A percentile compares a stretch with the other conserved stretches of the same genome.
Evolutionary conservation across 805 yeast species (phyloP).

Genomic region (Grigorovia transvaalensis): DNA sequence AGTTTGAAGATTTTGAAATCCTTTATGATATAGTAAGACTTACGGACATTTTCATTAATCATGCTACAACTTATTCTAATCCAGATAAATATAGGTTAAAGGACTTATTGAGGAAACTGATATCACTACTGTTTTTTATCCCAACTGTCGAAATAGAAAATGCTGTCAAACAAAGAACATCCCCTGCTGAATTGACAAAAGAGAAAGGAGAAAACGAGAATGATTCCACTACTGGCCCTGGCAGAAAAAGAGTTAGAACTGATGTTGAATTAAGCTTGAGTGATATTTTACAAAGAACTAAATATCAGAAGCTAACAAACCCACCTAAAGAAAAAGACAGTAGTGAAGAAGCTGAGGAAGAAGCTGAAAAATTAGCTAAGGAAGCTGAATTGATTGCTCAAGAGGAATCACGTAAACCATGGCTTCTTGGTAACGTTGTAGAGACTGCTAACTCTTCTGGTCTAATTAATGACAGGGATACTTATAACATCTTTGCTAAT

Average conservation of each 20-base stretch:
- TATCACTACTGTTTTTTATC: slow-evolving; percentile 61
- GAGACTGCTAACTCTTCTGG: slow-evolving; percentile 26
- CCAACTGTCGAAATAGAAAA: slow-evolving; percentile 40
- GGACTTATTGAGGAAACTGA: slow-evolving; percentile 58
- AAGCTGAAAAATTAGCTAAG: slow-evolving; percentile 12
- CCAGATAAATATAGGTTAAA: slow-evolving; percentile 71
- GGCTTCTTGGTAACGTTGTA: slow-evolving; percentile 27
- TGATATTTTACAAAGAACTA: slow-evolving; percentile 26
- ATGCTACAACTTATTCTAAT: slow-evolving; percentile 64
- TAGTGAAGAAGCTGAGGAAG: slow-evolving; percentile 17
- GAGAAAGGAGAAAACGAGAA: slow-evolving; percentile 7
- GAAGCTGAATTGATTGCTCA: slow-evolving; percentile 25
- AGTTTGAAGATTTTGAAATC: slow-evolving; percentile 54
- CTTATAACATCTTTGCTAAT: slow-evolving; percentile 75
- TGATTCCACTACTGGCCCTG: slow-evolving; percentile 10
- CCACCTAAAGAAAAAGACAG: slow-evolving; percentile 7
- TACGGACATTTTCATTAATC: slow-evolving; percentile 53
- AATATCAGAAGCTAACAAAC: slow-evolving; percentile 30
- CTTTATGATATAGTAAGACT: slow-evolving; percentile 65
- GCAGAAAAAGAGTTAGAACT: slow-evolving; percentile 25
- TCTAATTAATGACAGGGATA: slow-evolving; percentile 34
- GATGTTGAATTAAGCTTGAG: slow-evolving; percentile 16
- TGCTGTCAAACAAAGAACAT: slow-evolving; percentile 17
- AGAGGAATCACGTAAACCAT: slow-evolving; percentile 25
- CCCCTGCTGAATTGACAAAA: neutral